Evolutionary conservation across 2,329 filamentous ascomycete genomes (phyloP), one percentile per base, ranked within the genome.

Genomic region (Grosmannia huntii): DNA sequence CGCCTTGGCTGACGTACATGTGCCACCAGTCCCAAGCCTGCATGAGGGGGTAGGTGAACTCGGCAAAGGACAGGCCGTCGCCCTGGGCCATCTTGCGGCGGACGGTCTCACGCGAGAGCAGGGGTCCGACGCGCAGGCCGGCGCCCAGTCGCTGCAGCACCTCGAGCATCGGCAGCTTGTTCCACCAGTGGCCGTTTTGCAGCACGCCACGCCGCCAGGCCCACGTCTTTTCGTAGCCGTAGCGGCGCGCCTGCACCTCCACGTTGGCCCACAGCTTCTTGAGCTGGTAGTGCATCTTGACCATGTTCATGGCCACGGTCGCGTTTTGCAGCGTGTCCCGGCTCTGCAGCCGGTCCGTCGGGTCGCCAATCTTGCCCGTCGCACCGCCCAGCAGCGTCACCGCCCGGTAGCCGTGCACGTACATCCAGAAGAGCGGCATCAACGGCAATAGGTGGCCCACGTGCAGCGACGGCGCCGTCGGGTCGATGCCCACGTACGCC

Each of bases 11-110:
- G 61, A 65, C 70, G 71, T 88, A 95, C 73, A 97, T 80, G 64
- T 88, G 79, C 89, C 89, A 97, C 82, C 91, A 99, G 70, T 99
- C 94, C 87, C 91, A 97, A 25, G 87, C 90, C 69, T 99, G 94
- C 66, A 97, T 82, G 19, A 99, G 73, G 1, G 95, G 94, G 67
- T 99, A 99, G 49, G 84, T 81, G 70, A 99, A 96, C 69, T 99
- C 94, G 41, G 89, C 86, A 66, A 95, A 87, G 0, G 91, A 95
- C 86, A 99, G 92, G 65, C 94, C 95, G 62, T 94, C 88, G 44
- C 90, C 89, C 57, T 84, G 84, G n/a, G 81, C 80, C 76, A 97
- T 79, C 67, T 90, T 89, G 59, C 83, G 85, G 57, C 52, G 63
- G 53, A 82, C 87, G 77, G 88, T 94, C 62, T 97, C 92, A 66